A percentile compares a stretch with the other conserved stretches of the same genome.
Evolutionary conservation across 176 grass and related monocot genomes (phyloP).

Genomic region (Metroxylon sagu): DNA sequence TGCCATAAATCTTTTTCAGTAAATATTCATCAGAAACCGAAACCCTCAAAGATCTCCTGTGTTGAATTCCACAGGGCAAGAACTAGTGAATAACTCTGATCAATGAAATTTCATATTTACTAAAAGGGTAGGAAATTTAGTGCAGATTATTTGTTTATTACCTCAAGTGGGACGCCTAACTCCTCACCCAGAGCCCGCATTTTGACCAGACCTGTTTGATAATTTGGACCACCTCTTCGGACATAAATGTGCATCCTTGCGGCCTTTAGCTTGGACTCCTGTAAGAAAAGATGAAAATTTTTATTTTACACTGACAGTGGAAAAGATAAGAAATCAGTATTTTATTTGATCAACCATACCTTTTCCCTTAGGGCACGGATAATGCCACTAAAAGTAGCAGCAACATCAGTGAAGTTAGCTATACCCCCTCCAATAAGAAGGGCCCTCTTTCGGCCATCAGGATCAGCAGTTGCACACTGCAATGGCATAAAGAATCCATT

Average conservation of each 20-base stretch:
- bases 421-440: conserved; percentile 48
- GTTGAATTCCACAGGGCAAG: too few relatives aligned
- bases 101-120: too few relatives aligned
- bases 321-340: conserved; percentile 6
- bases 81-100: too few relatives aligned
- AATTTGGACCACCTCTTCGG: conserved; percentile 76
- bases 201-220: conserved; percentile 75
- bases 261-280: conserved; percentile 83
- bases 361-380: conserved; percentile 41
- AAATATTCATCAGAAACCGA: too few relatives aligned
- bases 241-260: conserved; percentile 82
- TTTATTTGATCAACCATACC: conserved; percentile 11
- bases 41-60: too few relatives aligned
- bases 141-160: conserved; percentile 11
- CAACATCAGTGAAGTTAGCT: conserved; percentile 50
- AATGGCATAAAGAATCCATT: background rate
- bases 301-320: background rate
- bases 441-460: conserved; percentile 40
- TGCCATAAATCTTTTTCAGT: too few relatives aligned
- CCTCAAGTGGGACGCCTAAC: conserved; percentile 66
- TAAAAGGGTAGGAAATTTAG: too few relatives aligned
- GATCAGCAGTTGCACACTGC: conserved; percentile 42
- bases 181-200: conserved; percentile 68
- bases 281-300: background rate
- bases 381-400: conserved; percentile 47